phyloP scores from a whole-genome alignment of 2,329 filamentous ascomycete genomes.

The Arachnopeziza araneosa region DNA sequence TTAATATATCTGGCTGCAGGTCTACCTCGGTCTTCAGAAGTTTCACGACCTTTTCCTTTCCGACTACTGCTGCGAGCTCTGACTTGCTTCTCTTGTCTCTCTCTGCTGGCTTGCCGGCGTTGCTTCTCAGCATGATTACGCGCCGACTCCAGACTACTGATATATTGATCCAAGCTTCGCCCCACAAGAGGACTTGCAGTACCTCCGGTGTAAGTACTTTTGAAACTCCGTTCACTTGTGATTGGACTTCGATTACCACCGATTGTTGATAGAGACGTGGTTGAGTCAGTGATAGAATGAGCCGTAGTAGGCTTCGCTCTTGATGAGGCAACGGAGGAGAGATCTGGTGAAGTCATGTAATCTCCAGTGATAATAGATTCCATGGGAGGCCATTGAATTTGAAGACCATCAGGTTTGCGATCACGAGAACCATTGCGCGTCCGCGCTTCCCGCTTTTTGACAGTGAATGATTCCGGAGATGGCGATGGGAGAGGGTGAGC shows the following conservation, averaged over 20 bases:
- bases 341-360: slow-evolving; percentile 50
- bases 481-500: slow-evolving; percentile 62
- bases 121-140: slow-evolving; percentile 53
- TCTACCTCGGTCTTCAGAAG: slow-evolving; percentile 66
- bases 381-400: slow-evolving; percentile 52
- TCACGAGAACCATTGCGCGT: slow-evolving; percentile 68
- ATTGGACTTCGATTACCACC: slow-evolving; percentile 35
- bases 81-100: slow-evolving; percentile 37
- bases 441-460: slow-evolving; percentile 53
- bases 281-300: slow-evolving; percentile 45
- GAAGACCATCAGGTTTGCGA: slow-evolving; percentile 71
- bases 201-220: slow-evolving; percentile 32
- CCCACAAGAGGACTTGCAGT: slow-evolving; percentile 45
- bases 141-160: slow-evolving; percentile 77
- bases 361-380: slow-evolving; percentile 47
- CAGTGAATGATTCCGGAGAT: slow-evolving; percentile 56
- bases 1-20: slow-evolving; percentile 62
- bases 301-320: slow-evolving; percentile 46
- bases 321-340: slow-evolving; percentile 49
- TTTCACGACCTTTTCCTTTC: slow-evolving; percentile 49
- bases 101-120: slow-evolving; percentile 45
- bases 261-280: slow-evolving; percentile 47
- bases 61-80: slow-evolving; percentile 43
- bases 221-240: slow-evolving; percentile 41
- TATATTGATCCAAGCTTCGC: slow-evolving; percentile 74